These are phyloP conservation scores for Phytophthora brassicae DNA, from an alignment of 352 stramenopile genomes.

Conservation along the genomic window DNA sequence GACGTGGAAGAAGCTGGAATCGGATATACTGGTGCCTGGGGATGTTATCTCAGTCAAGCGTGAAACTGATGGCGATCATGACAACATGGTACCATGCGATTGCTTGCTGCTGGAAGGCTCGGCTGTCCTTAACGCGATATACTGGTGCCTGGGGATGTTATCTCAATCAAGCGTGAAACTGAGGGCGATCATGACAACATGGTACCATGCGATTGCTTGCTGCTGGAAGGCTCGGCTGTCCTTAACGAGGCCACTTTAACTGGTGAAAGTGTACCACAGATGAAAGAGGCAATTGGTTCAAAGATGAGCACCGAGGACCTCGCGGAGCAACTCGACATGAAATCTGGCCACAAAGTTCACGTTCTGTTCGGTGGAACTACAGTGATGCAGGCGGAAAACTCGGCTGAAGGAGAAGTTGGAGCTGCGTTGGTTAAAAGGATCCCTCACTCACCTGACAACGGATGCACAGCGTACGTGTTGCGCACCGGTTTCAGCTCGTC, in stretches of 20 bases:
- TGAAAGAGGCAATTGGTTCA: constrained; percentile 93
- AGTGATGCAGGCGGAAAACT: constrained; percentile 83
- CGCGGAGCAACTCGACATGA: constrained; percentile 80
- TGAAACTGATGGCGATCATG: constrained; percentile 73
- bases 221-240: constrained; percentile 94
- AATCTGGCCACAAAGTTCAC: constrained; percentile 87
- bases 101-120: constrained; percentile 93
- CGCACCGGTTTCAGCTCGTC: constrained; percentile 97
- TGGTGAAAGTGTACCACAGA: constrained; percentile 97
- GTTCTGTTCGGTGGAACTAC: constrained; percentile 94
- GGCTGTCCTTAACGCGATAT: too few species aligned
- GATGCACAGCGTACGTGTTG: constrained; percentile 94
- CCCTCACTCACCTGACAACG: constrained; percentile 86
- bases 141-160: constrained; percentile 92
- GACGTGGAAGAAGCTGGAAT: constrained; percentile 82
- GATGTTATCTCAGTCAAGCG: constrained; percentile 94
- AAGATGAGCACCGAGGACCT: constrained; percentile 82
- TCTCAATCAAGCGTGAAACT: constrained; percentile 91
- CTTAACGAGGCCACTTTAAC: constrained; percentile 99
- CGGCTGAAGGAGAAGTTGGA: constrained; percentile 25
- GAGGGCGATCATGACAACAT: constrained; percentile 78
- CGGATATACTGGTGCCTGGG: constrained; percentile 90
- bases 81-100: constrained; percentile 94
- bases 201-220: constrained; percentile 95
- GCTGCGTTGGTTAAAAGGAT: constrained; percentile 37